These are phyloP conservation scores for Fonsecaea pedrosoi DNA, from an alignment of 2,329 filamentous ascomycete species.

Conservation along the genomic window DNA sequence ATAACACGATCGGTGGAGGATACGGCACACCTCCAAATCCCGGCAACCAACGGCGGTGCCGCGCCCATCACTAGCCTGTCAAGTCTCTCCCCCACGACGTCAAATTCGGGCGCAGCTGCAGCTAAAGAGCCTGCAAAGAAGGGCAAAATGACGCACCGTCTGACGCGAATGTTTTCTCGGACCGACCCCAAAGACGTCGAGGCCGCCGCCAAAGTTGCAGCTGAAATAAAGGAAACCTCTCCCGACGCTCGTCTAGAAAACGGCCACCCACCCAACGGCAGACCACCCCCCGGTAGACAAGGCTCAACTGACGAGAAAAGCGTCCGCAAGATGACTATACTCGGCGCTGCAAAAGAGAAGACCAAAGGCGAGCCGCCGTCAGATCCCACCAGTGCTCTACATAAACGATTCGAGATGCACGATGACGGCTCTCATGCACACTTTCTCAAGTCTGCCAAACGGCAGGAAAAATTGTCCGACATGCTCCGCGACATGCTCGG, in stretches of 20 bases:
- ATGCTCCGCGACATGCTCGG: conserved; percentile 84
- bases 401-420: conserved; percentile 63
- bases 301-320: conserved; percentile 44
- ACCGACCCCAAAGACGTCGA: conserved; percentile 48
- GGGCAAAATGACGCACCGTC: conserved; percentile 53
- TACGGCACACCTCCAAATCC: conserved; percentile 45
- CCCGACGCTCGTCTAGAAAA: conserved; percentile 44
- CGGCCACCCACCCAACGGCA: conserved; percentile 43
- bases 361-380: conserved; percentile 44
- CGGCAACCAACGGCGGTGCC: conserved; percentile 47
- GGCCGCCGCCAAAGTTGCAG: conserved; percentile 37
- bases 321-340: conserved; percentile 41
- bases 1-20: conserved; percentile 54
- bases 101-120: conserved; percentile 21
- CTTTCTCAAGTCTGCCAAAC: conserved; percentile 83
- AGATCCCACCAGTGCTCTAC: conserved; percentile 30
- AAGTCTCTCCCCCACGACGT: conserved; percentile 21
- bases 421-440: conserved; percentile 81
- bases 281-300: conserved; percentile 40
- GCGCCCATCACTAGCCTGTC: conserved; percentile 40
- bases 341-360: conserved; percentile 38
- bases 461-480: conserved; percentile 93
- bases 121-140: conserved; percentile 40
- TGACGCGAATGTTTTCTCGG: conserved; percentile 56
- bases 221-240: conserved; percentile 30